Evolutionary conservation across 768 basidiomycete genomes (phyloP).

Genomic region (Boletus patriciae): DNA sequence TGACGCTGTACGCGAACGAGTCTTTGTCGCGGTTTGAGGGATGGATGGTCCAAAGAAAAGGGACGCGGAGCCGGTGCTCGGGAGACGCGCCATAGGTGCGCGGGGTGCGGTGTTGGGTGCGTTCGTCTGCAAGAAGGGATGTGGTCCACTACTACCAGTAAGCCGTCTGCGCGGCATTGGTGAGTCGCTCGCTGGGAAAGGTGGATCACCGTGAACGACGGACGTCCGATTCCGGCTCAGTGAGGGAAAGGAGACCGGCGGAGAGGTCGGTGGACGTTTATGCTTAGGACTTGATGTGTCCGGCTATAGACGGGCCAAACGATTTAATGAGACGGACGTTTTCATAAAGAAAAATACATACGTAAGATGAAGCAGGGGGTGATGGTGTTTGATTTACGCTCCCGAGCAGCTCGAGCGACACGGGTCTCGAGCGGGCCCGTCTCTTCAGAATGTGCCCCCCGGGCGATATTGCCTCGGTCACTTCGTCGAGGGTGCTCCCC

Average conservation of each 20-base stretch:
- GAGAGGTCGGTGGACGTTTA: constrained; percentile 12
- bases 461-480: constrained; percentile 69
- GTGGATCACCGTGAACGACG: constrained; percentile 36
- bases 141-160: constrained; percentile 36
- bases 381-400: constrained; percentile 47
- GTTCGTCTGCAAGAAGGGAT: constrained; percentile 34
- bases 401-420: constrained; percentile 65
- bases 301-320: constrained; percentile 6
- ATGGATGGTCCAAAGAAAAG: constrained; percentile 62
- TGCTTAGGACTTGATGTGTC: constrained; percentile 16
- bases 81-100: constrained; percentile 48
- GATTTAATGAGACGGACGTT: neutral
- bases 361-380: constrained; percentile 35
- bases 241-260: constrained; percentile 39
- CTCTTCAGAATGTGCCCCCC: constrained; percentile 76
- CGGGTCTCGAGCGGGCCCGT: constrained; percentile 69
- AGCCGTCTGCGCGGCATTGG: constrained; percentile 57
- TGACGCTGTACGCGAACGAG: constrained; percentile 26
- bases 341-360: neutral
- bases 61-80: constrained; percentile 55
- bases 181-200: constrained; percentile 52
- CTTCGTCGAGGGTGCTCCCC: constrained; percentile 52
- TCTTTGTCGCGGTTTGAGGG: constrained; percentile 27
- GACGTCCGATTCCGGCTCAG: constrained; percentile 40
- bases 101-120: constrained; percentile 30